Evolutionary conservation across 2,329 filamentous ascomycete genomes (phyloP).

Genomic region (Colletotrichum sp.): DNA sequence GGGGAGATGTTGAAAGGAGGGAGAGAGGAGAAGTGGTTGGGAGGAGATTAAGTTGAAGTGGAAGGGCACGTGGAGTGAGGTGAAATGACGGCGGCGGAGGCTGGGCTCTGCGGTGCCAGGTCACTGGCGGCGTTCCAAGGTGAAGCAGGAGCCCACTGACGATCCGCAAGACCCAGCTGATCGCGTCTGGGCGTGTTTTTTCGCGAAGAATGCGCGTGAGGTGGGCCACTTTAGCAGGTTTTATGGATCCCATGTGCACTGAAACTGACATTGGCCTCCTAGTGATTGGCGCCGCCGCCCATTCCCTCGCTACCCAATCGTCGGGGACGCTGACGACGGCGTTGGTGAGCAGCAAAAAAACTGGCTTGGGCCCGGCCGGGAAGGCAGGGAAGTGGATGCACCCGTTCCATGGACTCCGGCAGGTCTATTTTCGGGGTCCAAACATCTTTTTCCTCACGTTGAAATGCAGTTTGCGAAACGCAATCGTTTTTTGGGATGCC

Average conservation of each 20-base stretch:
- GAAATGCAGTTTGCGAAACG: not conserved
- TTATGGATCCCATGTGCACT: not conserved
- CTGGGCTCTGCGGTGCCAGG: not conserved
- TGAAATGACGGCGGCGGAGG: not conserved
- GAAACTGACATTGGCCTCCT: slow-evolving; percentile 8
- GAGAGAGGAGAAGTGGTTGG: not conserved
- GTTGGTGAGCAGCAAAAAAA: not conserved
- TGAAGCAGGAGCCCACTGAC: slow-evolving; percentile 3
- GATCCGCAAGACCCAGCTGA: not conserved
- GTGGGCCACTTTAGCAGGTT: not conserved
- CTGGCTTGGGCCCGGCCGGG: not conserved
- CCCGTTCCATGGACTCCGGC: not conserved
- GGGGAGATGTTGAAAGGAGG: not conserved
- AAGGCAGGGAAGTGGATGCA: not conserved
- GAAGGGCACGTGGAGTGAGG: not conserved
- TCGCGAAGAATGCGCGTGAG: slow-evolving; percentile 5
- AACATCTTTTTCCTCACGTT: not conserved
- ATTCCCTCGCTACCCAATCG: not conserved
- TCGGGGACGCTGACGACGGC: not conserved
- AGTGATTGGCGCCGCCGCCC: slow-evolving; percentile 1
- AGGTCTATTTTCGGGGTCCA: not conserved
- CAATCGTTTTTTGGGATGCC: not conserved
- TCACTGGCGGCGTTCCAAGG: not conserved
- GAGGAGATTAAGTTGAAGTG: not conserved
- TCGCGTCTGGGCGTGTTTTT: slow-evolving; percentile 20